Evolutionary conservation across 148 eudicot species (phyloP).

Genomic region (Heliamphora exappendiculata): DNA sequence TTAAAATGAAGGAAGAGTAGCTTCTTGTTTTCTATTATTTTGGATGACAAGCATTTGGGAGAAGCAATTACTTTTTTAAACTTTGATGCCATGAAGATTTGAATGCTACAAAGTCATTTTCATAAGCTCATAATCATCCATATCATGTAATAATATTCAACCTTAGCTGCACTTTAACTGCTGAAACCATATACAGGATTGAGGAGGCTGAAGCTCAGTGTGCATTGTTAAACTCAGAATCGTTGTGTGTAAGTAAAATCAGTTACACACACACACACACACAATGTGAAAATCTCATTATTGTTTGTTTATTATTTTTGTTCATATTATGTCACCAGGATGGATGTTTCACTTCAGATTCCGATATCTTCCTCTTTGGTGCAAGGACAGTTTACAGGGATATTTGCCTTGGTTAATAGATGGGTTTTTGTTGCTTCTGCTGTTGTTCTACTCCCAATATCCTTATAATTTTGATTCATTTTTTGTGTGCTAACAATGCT

Average conservation of each 20-base stretch:
- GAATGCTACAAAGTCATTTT: not conserved
- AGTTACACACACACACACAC: too few species aligned
- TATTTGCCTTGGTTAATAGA: conserved; percentile 78
- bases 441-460: not conserved
- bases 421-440: conserved; percentile 1
- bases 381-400: conserved; percentile 98
- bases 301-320: conserved; percentile 4
- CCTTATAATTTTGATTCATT: not conserved
- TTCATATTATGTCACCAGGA: conserved; percentile 42
- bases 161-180: conserved; percentile 1
- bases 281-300: not conserved
- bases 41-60: not conserved
- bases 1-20: not conserved
- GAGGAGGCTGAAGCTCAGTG: conserved; percentile 99
- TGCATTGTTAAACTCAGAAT: conserved; percentile 72
- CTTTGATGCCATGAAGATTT: not conserved
- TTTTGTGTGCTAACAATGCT: conserved; percentile 7
- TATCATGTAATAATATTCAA: not conserved
- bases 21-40: not conserved
- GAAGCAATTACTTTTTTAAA: not conserved
- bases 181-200: conserved; percentile 39
- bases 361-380: conserved; percentile 92
- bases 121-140: not conserved
- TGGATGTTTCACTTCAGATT: conserved; percentile 94
- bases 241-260: conserved; percentile 62